Evolutionary conservation across 2,329 filamentous ascomycete species (phyloP).

Genomic region (Nemania serpens): DNA sequence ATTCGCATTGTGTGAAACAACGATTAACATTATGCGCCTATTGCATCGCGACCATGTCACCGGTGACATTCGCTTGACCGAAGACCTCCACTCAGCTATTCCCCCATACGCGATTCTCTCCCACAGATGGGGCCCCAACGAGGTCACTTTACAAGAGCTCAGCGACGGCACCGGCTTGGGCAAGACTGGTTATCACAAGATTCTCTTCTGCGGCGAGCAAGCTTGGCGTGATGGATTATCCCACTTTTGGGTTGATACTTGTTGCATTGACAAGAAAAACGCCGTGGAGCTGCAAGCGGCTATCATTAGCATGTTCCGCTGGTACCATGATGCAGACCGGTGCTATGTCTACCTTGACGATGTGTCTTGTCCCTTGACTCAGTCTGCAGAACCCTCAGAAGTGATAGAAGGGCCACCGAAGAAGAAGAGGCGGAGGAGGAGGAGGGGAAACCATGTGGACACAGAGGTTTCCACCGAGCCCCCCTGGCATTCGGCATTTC

Average conservation of each 20-base stretch:
- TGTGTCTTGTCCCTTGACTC: not conserved
- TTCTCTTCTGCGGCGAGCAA: slow-evolving; percentile 2
- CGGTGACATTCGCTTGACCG: not conserved
- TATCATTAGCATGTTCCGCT: slow-evolving; percentile 9
- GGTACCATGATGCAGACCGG: not conserved
- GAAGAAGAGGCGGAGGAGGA: not conserved
- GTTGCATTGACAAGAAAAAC: slow-evolving; percentile 8
- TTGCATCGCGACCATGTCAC: not conserved
- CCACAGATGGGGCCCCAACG: slow-evolving; percentile 2
- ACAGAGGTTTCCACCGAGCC: not conserved
- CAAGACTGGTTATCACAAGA: slow-evolving; percentile 6
- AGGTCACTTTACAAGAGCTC: slow-evolving; percentile 7
- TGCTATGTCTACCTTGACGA: slow-evolving; percentile 14
- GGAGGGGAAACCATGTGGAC: not conserved
- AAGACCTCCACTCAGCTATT: not conserved
- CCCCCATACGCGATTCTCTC: slow-evolving; percentile 11
- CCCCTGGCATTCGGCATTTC: not conserved
- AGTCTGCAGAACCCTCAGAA: not conserved
- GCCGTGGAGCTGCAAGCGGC: not conserved
- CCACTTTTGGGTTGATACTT: slow-evolving; percentile 8
- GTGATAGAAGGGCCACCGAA: not conserved
- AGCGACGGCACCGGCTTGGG: not conserved
- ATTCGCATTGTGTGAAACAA: not conserved
- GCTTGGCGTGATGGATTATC: not conserved
- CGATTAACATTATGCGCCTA: not conserved